These are phyloP conservation scores for Byssoonygena ceratinophila DNA, from an alignment of 2,329 filamentous ascomycete genomes.

Conservation along the genomic window DNA sequence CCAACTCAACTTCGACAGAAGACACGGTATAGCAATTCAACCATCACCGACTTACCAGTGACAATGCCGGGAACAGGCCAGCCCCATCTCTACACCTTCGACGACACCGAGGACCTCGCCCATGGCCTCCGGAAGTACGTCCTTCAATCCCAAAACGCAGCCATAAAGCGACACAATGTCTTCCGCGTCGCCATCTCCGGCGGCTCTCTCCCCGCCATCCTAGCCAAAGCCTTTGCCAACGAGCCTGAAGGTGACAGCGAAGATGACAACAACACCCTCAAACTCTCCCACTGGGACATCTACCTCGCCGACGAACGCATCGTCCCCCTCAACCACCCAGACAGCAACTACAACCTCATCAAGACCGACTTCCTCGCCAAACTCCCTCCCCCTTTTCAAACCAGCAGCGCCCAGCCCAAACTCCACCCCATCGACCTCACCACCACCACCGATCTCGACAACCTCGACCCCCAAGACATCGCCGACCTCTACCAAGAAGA, in stretches of 20 bases:
- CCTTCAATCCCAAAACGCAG: conserved; percentile 67
- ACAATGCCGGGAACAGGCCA: conserved; percentile 23
- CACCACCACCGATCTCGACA: conserved; percentile 46
- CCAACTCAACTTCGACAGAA: background rate
- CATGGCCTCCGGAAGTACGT: conserved; percentile 70
- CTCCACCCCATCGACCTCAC: conserved; percentile 69
- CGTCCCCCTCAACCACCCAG: conserved; percentile 78
- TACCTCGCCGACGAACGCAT: conserved; percentile 98
- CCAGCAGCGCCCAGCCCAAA: conserved; percentile 42
- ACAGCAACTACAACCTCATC: conserved; percentile 87
- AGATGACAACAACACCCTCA: conserved; percentile 50
- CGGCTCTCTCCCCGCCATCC: conserved; percentile 78
- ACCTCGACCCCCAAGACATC: conserved; percentile 79
- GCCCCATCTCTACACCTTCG: conserved; percentile 70
- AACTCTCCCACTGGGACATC: conserved; percentile 87
- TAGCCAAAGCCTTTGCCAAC: conserved; percentile 64
- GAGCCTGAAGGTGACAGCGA: conserved; percentile 31
- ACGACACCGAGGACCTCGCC: conserved; percentile 58
- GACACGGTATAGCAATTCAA: no score
- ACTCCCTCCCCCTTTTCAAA: conserved; percentile 56
- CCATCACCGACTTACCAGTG: background rate
- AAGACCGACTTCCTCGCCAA: conserved; percentile 83
- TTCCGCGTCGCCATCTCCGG: conserved; percentile 93
- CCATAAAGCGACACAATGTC: conserved; percentile 64
- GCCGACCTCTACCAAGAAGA: conserved; percentile 88